Conservation (phyloP, 768 basidiomycete genomes). For the Tubosaeta sp. region DNA sequence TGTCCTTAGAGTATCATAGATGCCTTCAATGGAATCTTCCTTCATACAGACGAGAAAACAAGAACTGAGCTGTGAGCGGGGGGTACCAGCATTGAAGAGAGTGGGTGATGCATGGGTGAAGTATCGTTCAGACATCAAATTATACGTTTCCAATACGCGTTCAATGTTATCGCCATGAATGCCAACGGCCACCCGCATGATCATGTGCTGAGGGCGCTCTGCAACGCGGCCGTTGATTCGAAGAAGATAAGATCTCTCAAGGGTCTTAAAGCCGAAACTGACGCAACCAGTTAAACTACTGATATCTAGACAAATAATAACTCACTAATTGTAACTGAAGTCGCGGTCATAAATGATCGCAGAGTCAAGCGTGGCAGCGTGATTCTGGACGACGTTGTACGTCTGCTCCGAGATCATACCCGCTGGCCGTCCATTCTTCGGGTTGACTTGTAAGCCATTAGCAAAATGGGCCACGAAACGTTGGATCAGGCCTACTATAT, state of each 20-base stretch:
- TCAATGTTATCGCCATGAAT: conserved; percentile 91
- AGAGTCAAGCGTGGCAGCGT: conserved; percentile 82
- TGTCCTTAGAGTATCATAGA: conserved; percentile 96
- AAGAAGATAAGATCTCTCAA: conserved; percentile 95
- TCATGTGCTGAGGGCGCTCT: conserved; percentile 97
- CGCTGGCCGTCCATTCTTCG: conserved; percentile 83
- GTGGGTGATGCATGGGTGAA: conserved; percentile 99
- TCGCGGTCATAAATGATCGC: conserved; percentile 98
- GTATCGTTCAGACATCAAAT: conserved; percentile 96
- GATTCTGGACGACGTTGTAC: conserved; percentile 75
- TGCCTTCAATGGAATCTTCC: conserved; percentile 98
- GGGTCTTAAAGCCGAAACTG: conserved; percentile 99
- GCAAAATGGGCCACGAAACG: not conserved
- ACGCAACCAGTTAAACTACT: not conserved
- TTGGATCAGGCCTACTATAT: conserved; percentile 56
- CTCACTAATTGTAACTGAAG: conserved; percentile 94
- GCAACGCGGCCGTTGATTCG: conserved; percentile 92
- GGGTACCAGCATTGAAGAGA: conserved; percentile 97
- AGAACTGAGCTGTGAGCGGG: conserved; percentile 89
- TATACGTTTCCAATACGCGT: conserved; percentile 85
- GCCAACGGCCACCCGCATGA: conserved; percentile 99
- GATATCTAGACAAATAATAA: conserved; percentile 1
- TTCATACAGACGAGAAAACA: conserved; percentile 99
- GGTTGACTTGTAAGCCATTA: conserved; percentile 62
- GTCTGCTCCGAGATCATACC: conserved; percentile 90